A percentile compares a stretch with the other conserved stretches of the same genome.
phyloP scores from a whole-genome alignment of 1,139 yeast species.

The Zygoascus meyerae region DNA sequence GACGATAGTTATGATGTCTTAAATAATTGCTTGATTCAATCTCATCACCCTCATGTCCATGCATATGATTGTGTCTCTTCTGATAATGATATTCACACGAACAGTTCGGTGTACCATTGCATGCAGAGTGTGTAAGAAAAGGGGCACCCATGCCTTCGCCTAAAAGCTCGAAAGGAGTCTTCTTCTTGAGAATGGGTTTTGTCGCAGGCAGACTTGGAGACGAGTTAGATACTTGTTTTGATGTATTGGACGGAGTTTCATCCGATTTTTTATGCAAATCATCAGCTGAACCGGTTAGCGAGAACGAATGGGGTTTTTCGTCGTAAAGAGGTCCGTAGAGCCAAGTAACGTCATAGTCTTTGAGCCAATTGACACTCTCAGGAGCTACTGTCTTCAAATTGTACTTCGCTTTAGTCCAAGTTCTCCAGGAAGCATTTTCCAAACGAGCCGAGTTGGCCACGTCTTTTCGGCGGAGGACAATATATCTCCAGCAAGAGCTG shows the following conservation, averaged over 20 bases:
- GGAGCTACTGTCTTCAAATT: slow-evolving; percentile 70
- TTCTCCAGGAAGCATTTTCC: slow-evolving; percentile 82
- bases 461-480: slow-evolving; percentile 67
- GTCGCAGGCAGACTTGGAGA: slow-evolving; percentile 30
- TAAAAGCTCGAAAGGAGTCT: slow-evolving; percentile 73
- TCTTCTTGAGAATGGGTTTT: slow-evolving; percentile 77
- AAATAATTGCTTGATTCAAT: slow-evolving; percentile 24
- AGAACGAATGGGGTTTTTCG: slow-evolving; percentile 36
- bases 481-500: slow-evolving; percentile 91
- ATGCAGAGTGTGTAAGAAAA: slow-evolving; percentile 13
- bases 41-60: slow-evolving; percentile 11
- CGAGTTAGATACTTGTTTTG: slow-evolving; percentile 3
- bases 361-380: slow-evolving; percentile 73
- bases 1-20: slow-evolving; percentile 37
- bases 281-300: slow-evolving; percentile 17
- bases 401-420: slow-evolving; percentile 78
- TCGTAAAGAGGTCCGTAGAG: slow-evolving; percentile 73
- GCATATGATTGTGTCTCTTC: slow-evolving; percentile 8
- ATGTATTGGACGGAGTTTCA: background rate
- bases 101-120: slow-evolving; percentile 15
- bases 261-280: slow-evolving; percentile 8
- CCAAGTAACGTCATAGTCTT: slow-evolving; percentile 82
- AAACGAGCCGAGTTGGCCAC: slow-evolving; percentile 56
- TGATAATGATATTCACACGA: slow-evolving; percentile 14
- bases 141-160: slow-evolving; percentile 38